Evolutionary conservation across 1,284 basidiomycete genomes (phyloP).

Genomic region (Leccinum pachyderme): DNA sequence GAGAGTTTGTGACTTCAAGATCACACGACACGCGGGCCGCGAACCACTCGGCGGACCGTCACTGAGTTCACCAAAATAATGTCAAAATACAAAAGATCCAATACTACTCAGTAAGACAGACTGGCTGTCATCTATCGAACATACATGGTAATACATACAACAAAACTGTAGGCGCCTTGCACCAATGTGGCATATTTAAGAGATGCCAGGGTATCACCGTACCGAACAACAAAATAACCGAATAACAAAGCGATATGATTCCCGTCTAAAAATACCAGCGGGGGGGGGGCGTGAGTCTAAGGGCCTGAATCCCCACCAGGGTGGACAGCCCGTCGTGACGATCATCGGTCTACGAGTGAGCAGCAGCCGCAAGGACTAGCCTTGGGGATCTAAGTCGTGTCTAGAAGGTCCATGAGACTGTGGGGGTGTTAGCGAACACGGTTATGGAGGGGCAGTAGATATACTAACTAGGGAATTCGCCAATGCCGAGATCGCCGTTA

Average conservation of each 20-base stretch:
- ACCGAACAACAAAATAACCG: slow-evolving; percentile 13
- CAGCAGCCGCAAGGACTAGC: slow-evolving; percentile 21
- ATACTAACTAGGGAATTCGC: slow-evolving; percentile 58
- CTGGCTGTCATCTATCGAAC: background rate
- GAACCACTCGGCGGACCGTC: background rate
- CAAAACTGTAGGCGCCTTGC: background rate
- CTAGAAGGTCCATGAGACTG: slow-evolving; percentile 49
- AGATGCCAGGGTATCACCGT: slow-evolving; percentile 5
- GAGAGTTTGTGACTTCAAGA: background rate
- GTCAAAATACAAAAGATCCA: slow-evolving; percentile 4
- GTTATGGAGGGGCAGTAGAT: background rate
- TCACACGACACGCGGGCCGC: background rate
- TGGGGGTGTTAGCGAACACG: slow-evolving; percentile 5
- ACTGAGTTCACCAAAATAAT: background rate
- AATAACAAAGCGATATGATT: background rate
- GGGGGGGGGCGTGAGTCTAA: slow-evolving; percentile 8
- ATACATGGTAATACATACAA: background rate
- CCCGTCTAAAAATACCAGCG: slow-evolving; percentile 15
- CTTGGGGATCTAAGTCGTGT: slow-evolving; percentile 15
- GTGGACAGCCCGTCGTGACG: slow-evolving; percentile 9
- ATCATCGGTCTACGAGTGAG: slow-evolving; percentile 1
- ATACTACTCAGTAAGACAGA: slow-evolving; percentile 4
- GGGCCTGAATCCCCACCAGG: slow-evolving; percentile 40
- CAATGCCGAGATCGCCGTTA: slow-evolving; percentile 40
- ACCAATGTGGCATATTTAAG: background rate